Evolutionary conservation across 1,139 yeast species (phyloP).

Genomic region (Kodamaea ohmeri): DNA sequence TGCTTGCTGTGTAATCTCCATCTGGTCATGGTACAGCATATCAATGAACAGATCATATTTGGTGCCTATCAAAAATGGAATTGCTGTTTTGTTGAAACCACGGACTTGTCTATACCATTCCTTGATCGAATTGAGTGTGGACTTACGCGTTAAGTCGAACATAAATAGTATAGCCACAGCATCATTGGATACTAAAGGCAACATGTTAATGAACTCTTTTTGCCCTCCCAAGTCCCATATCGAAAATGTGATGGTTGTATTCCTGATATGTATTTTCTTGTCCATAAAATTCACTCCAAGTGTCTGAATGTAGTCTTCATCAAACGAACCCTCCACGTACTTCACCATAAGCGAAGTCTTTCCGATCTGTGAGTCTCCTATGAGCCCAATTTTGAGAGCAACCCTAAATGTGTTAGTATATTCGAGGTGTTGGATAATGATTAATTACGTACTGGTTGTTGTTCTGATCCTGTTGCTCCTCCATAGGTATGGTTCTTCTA

Average conservation of each 20-base stretch:
- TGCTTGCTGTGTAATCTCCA: constrained; percentile 81
- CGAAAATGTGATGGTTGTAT: constrained; percentile 87
- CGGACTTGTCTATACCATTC: constrained; percentile 96
- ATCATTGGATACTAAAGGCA: constrained; percentile 89
- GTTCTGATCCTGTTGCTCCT: constrained; percentile 1
- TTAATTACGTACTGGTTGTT: constrained; percentile 35
- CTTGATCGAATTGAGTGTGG: constrained; percentile 80
- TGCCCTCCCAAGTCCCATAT: constrained; percentile 99
- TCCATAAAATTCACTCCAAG: constrained; percentile 96
- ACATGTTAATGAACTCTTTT: constrained; percentile 92
- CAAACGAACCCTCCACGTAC: constrained; percentile 91
- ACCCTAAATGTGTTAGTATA: constrained; percentile 38
- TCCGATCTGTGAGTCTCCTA: constrained; percentile 98
- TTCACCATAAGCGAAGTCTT: constrained; percentile 96
- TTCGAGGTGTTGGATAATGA: not conserved
- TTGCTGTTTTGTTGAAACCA: constrained; percentile 87
- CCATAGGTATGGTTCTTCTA: not conserved
- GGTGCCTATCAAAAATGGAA: constrained; percentile 91
- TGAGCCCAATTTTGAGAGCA: constrained; percentile 85
- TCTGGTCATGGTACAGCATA: constrained; percentile 76
- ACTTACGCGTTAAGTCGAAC: constrained; percentile 88
- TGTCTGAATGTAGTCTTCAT: constrained; percentile 90
- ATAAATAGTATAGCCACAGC: constrained; percentile 91
- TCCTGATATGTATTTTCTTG: constrained; percentile 78
- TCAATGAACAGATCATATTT: constrained; percentile 88